Percentiles rank a stretch among this genome's conserved stretches.
Evolutionary conservation across 805 yeast species (phyloP).

Genomic region (Candida arabinofermentans): DNA sequence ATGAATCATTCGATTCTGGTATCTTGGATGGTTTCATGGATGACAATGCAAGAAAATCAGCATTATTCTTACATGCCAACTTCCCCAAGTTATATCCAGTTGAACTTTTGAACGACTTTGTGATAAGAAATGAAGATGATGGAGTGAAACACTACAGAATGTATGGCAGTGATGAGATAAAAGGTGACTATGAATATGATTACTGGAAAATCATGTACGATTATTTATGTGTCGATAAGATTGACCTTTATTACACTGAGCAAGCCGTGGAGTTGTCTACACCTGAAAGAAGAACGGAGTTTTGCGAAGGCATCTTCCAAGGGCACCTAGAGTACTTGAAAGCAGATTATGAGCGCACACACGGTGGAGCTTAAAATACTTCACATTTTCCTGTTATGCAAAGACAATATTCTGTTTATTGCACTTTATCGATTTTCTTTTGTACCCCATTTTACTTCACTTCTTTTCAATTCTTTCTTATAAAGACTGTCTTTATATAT

Average conservation of each 20-base stretch:
- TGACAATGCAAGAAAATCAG: constrained; percentile 12
- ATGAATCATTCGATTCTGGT: constrained; percentile 12
- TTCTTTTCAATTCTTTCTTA: too few relatives aligned
- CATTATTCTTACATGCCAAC: constrained; percentile 38
- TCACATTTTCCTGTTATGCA: too few relatives aligned
- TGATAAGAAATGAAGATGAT: constrained; percentile 10
- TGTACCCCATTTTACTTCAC: too few relatives aligned
- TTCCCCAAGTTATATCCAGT: constrained; percentile 47
- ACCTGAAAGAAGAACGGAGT: constrained; percentile 12
- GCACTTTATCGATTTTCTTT: too few relatives aligned
- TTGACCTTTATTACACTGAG: constrained; percentile 15
- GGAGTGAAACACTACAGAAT: constrained; percentile 10
- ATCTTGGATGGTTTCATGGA: constrained; percentile 18
- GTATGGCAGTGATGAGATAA: constrained; percentile 10
- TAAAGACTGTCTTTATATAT: too few relatives aligned
- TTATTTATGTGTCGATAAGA: constrained; percentile 13
- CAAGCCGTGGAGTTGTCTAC: constrained; percentile 6
- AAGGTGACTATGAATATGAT: constrained; percentile 17
- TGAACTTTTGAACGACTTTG: constrained; percentile 30
- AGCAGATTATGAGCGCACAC: background rate
- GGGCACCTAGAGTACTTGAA: constrained; percentile 16
- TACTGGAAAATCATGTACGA: constrained; percentile 21
- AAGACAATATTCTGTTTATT: too few relatives aligned
- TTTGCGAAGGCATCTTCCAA: constrained; percentile 13
- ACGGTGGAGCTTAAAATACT: too few relatives aligned